Conservation (phyloP, 78 protist species). For the Tieghemostelium lacteum region DNA sequence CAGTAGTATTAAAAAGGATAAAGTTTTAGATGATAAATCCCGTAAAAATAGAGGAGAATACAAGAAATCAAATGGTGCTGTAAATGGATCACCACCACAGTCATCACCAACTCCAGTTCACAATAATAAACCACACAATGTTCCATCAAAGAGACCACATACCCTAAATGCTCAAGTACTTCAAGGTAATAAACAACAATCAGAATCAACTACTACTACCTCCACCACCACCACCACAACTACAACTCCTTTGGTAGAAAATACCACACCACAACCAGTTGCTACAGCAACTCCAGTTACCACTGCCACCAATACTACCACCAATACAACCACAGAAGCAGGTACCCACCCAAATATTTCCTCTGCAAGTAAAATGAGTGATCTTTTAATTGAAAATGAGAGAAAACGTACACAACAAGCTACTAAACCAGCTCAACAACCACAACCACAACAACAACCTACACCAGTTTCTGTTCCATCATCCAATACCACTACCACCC, state of each 20-base stretch:
- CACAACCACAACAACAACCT: neutral
- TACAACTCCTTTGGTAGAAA: too few relatives aligned
- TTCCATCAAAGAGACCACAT: constrained; percentile 32
- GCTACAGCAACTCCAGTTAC: constrained; percentile 2
- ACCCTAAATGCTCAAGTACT: neutral
- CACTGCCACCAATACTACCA: constrained; percentile 2
- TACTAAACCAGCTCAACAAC: neutral
- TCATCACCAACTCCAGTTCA: neutral
- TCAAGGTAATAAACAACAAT: neutral
- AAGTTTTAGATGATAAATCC: too few relatives aligned
- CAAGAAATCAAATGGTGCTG: neutral
- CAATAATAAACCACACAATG: too few relatives aligned
- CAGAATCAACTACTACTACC: neutral
- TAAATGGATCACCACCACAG: constrained; percentile 13
- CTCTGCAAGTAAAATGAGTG: neutral
- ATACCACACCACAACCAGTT: neutral
- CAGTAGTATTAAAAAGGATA: too few relatives aligned
- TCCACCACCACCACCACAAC: neutral
- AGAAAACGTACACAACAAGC: neutral
- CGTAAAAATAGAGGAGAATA: neutral
- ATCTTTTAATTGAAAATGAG: neutral
- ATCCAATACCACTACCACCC: neutral
- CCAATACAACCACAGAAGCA: neutral
- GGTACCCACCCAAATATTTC: neutral
- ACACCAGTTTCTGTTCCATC: neutral